Conservation (phyloP, 345 rosid species). For the Brassica cretica region DNA sequence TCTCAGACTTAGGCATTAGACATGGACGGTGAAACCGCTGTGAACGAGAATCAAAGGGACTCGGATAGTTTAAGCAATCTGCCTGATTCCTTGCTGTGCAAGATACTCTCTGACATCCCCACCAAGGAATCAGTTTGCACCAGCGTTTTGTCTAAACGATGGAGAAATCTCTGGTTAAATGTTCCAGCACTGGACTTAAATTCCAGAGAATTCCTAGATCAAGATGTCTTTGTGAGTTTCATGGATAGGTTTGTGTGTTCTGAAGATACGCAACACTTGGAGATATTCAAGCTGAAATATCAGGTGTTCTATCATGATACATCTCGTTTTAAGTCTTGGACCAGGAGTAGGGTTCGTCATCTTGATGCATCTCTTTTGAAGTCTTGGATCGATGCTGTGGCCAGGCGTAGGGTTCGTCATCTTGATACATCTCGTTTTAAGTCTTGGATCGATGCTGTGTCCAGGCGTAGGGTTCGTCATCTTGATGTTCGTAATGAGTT, state of each 20-base stretch:
- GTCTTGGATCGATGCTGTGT: neutral
- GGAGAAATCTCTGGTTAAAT: neutral
- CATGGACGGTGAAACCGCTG: too few species aligned
- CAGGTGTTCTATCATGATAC: neutral
- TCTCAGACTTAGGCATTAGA: too few species aligned
- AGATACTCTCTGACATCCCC: neutral
- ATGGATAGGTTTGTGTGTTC: neutral
- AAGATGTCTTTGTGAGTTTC: neutral
- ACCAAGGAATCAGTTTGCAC: neutral
- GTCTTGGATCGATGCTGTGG: neutral
- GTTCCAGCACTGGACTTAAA: neutral
- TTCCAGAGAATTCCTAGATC: neutral
- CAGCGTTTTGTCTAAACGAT: neutral
- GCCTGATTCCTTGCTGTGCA: too few species aligned
- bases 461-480: neutral
- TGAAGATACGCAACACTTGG: neutral
- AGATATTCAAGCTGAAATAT: neutral
- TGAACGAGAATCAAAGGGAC: too few species aligned
- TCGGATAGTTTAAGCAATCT: too few species aligned
- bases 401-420: neutral
- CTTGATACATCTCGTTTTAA: neutral
- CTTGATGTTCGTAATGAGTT: neutral
- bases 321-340: neutral
- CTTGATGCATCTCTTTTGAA: neutral
- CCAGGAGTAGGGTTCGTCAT: neutral